Base-by-base conservation (phyloP, 495 filamentous ascomycete species). In the Aspergillus diversus region DNA sequence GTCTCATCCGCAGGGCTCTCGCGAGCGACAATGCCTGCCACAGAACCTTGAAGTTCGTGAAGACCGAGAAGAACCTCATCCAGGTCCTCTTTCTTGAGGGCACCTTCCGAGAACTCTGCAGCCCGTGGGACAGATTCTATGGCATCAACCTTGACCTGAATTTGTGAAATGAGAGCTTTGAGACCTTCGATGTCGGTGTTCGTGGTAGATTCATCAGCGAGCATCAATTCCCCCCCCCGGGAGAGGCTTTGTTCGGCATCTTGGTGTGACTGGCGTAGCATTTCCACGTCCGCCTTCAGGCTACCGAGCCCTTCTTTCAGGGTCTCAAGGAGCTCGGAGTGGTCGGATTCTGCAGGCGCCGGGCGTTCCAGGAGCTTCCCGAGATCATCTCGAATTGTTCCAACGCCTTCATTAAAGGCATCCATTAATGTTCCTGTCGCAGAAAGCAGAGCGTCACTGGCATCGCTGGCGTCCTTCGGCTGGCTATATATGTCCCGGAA, bases 261-360 rank as follows among this genome's bases (percentile, higher is more conserved):
- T 27, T 67, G 68, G 21, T 76, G 75, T 33, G 76, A 76, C 11
- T 86, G 80, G 4, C 90, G 87, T 46, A 97, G 77, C n/a, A 79
- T 79, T 46, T 93, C 90, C 60, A 97, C 88, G 35, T 97, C 93
- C 33, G 85, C 78, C 63, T 87, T 86, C 37, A 97, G 80, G 32
- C 80, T 82, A 42, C 87, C 86, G 12, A 97, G 75, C 0, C 93
- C 93, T 47, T 87, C 87, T 66, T 89, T 95, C 54, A 97, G 82
- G 2, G 91, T 89, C 57, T 96, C 91, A 5, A 96, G 81, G 50
- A 96, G 93, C 69, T 96, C 92, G 57, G 92, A 88, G 59, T 87
- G 91, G 16, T 90, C 92, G 73, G 92, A 84, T 63, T 92, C 90
- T 1, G 86, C 79, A 6, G 92, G 90, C 1, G 86, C 80, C 5